Conservation (phyloP, 2,329 filamentous ascomycete genomes). For the Purpureocillium lavendulum region DNA sequence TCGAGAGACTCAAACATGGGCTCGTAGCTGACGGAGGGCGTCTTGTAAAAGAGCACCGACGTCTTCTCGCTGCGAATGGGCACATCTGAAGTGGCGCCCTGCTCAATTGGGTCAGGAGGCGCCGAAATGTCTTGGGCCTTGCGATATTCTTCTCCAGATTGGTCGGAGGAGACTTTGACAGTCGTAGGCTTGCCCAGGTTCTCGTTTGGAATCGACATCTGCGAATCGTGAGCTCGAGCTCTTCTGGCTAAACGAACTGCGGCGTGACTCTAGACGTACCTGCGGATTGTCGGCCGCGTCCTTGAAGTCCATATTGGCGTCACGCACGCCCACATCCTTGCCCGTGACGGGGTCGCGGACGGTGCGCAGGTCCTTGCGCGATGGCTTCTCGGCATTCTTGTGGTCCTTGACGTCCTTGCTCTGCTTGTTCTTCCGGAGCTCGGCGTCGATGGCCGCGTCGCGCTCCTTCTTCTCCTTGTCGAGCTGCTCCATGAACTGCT, state of each 20-base stretch:
- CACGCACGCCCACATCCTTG: conserved; percentile 76
- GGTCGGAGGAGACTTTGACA: conserved; percentile 60
- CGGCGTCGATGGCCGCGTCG: conserved; percentile 61
- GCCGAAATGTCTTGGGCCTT: conserved; percentile 81
- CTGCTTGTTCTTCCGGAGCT: conserved; percentile 29
- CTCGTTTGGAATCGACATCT: conserved; percentile 82
- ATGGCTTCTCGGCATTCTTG: conserved; percentile 24
- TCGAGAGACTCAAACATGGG: conserved; percentile 77
- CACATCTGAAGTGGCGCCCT: conserved; percentile 82
- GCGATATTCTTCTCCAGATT: conserved; percentile 74
- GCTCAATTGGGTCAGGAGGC: conserved; percentile 76
- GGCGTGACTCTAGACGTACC: conserved; percentile 28
- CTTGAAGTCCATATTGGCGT: conserved; percentile 62
- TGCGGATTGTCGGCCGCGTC: conserved; percentile 63
- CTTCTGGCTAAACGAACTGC: too few species aligned
- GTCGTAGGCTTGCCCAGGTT: conserved; percentile 72
- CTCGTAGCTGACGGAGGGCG: conserved; percentile 80
- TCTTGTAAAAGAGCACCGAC: conserved; percentile 92
- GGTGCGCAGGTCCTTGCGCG: conserved; percentile 47
- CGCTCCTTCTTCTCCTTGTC: conserved; percentile 72
- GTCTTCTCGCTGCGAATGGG: conserved; percentile 96
- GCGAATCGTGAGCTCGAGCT: conserved; percentile 2
- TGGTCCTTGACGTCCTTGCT: conserved; percentile 33
- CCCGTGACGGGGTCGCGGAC: conserved; percentile 89
- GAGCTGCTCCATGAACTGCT: conserved; percentile 70